Evolutionary conservation across 176 grass and related monocot genomes (phyloP).

Genomic region (Oryza glumipatula): DNA sequence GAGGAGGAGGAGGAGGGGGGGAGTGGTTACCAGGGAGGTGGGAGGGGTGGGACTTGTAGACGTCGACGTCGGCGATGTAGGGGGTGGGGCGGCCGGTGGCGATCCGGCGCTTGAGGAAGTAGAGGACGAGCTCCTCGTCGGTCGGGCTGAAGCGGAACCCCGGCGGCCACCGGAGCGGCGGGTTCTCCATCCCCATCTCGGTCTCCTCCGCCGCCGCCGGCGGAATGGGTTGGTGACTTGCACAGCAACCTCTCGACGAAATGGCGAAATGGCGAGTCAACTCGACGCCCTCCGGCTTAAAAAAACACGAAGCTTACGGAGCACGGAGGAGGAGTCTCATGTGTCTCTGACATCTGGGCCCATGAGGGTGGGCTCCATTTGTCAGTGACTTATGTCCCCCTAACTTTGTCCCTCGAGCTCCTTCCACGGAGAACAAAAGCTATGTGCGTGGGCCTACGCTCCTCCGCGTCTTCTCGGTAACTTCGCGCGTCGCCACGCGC

Average conservation of each 20-base stretch:
- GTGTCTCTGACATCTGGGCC: no score
- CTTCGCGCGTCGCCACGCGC: slow-evolving; percentile 15
- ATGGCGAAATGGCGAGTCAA: slow-evolving; percentile 38
- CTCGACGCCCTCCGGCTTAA: slow-evolving; percentile 20
- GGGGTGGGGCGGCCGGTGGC: slow-evolving; percentile 49
- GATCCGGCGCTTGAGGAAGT: slow-evolving; percentile 96
- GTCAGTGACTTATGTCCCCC: no score
- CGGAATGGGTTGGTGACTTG: background rate
- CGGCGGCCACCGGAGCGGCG: slow-evolving; percentile 64
- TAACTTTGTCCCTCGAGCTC: no score
- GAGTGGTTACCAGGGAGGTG: slow-evolving; percentile 75
- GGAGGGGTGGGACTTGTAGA: slow-evolving; percentile 94
- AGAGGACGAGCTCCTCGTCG: slow-evolving; percentile 95
- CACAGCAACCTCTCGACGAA: background rate
- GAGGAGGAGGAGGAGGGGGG: no score
- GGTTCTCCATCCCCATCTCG: slow-evolving; percentile 35
- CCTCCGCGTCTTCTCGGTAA: slow-evolving; percentile 33
- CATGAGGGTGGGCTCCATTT: no score
- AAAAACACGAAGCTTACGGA: background rate
- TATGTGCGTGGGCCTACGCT: background rate
- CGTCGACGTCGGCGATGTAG: slow-evolving; percentile 80
- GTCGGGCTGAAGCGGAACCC: slow-evolving; percentile 99
- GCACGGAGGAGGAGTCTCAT: no score
- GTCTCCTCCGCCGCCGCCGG: slow-evolving; percentile 16
- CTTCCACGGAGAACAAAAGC: background rate